Base-by-base conservation (phyloP, 805 yeast species). In the Pichia sporocuriosa region DNA sequence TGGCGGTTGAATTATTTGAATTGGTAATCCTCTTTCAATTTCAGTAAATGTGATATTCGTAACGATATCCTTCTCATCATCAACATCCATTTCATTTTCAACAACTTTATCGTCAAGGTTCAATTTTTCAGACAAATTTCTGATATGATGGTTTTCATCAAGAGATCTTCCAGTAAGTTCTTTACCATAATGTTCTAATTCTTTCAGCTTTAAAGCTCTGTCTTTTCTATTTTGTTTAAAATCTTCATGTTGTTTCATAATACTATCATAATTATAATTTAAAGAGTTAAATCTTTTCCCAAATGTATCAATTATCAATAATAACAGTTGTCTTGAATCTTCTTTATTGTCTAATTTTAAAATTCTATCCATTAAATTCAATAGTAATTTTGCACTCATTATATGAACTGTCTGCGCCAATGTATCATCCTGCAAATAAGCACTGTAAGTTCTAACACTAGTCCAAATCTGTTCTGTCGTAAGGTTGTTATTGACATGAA, bases 321-420 rank as follows among this genome's bases (percentile, higher is more conserved):
- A 77, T 64, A 88, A 75, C 40, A 94, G 66, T 58, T 87, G 95
- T 40, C 93, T 70, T 3, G 87, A 84, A 48, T 93, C 96, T 22
- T 77, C 73, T 50, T 84, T 84, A 40, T 84, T 83, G 31, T 84
- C 89, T 52, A 89, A 62, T 54, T 84, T 83, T 74, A 84, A 72
- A 30, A 93, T 83, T 33, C 95, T 69, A 51, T 94, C 98, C 17
- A 93, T 90, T 53, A 94, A 67, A 59, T 93, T 94, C 47, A 90
- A 63, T 25, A 93, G 63, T 25, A 93, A 67, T 62, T 89, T 90
- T 3, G 97, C 96, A 63, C 96, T 84, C 97, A 93, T 88, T 9
- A 89, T 84, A 60, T 94, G 97, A 28, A 89, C 96, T 6, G 95
- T 84, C 46, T 86, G 72, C 1, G 95, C 93, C 48, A 93, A 65